Evolutionary conservation across 2,329 filamentous ascomycete species (phyloP).

Genomic region (Verticillium tricorpus): DNA sequence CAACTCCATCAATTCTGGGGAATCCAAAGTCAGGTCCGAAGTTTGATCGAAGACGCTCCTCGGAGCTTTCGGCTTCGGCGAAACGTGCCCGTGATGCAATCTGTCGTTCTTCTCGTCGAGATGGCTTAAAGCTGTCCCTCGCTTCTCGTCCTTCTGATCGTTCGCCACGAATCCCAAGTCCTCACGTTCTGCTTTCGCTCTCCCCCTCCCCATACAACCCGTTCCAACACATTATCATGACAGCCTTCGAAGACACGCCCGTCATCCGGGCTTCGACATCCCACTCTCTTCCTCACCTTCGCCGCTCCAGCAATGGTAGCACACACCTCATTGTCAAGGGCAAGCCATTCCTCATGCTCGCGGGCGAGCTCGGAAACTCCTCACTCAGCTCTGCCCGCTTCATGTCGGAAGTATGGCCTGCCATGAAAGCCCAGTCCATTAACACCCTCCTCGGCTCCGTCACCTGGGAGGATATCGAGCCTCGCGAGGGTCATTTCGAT

Average conservation of each 20-base stretch:
- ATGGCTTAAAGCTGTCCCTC: neutral
- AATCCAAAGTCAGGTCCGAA: neutral
- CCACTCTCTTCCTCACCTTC: constrained; percentile 11
- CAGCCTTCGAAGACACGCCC: constrained; percentile 2
- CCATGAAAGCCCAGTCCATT: constrained; percentile 26
- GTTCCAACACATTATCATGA: constrained; percentile 3
- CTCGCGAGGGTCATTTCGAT: constrained; percentile 26
- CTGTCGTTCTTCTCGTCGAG: neutral
- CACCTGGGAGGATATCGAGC: constrained; percentile 32
- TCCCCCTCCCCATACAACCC: neutral
- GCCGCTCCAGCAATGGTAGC: constrained; percentile 18
- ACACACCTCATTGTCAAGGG: constrained; percentile 30
- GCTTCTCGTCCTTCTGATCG: neutral
- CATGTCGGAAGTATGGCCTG: constrained; percentile 24
- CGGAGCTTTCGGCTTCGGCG: neutral
- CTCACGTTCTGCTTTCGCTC: neutral
- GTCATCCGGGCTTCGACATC: neutral
- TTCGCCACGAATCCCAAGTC: neutral
- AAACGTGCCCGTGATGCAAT: neutral
- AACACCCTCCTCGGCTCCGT: constrained; percentile 32
- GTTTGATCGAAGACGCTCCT: neutral
- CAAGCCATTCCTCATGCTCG: constrained; percentile 29
- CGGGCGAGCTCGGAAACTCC: constrained; percentile 31
- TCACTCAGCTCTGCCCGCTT: constrained; percentile 26
- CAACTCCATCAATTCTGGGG: neutral